Conservation (phyloP, 768 basidiomycete genomes). For the Pisolithus tinctorius region DNA sequence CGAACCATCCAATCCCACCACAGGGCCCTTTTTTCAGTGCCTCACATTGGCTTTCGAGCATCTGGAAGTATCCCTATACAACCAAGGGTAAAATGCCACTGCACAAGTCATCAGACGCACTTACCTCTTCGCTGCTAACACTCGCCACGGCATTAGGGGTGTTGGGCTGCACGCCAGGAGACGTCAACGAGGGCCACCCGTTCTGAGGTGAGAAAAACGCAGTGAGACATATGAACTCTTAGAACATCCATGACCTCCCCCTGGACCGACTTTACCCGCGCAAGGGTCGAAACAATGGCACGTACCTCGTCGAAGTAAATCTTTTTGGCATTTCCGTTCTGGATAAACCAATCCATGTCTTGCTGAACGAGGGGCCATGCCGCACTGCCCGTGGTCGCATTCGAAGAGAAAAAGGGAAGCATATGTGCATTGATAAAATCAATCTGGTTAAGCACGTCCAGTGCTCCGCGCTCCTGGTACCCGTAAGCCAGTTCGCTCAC, state of each 20-base stretch:
- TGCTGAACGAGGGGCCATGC: slow-evolving; percentile 57
- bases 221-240: not conserved
- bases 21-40: slow-evolving; percentile 52
- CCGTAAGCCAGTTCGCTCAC: slow-evolving; percentile 62
- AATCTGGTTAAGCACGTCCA: slow-evolving; percentile 50
- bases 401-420: slow-evolving; percentile 53
- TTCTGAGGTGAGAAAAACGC: slow-evolving; percentile 37
- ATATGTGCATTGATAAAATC: slow-evolving; percentile 66
- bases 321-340: slow-evolving; percentile 62
- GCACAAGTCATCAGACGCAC: slow-evolving; percentile 7
- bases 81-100: not conserved
- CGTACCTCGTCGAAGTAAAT: slow-evolving; percentile 66
- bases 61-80: slow-evolving; percentile 48
- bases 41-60: slow-evolving; percentile 59
- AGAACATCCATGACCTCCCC: no score
- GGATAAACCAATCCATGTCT: slow-evolving; percentile 64
- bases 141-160: slow-evolving; percentile 53
- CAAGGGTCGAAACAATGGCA: not conserved
- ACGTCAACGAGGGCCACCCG: slow-evolving; percentile 72
- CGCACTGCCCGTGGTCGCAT: slow-evolving; percentile 37
- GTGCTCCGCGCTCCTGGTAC: slow-evolving; percentile 45
- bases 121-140: slow-evolving; percentile 53
- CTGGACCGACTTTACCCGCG: not conserved
- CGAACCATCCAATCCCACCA: slow-evolving; percentile 77
- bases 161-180: slow-evolving; percentile 57